Conservation (phyloP, 1,284 basidiomycete species). For the Mycena citricolor region DNA sequence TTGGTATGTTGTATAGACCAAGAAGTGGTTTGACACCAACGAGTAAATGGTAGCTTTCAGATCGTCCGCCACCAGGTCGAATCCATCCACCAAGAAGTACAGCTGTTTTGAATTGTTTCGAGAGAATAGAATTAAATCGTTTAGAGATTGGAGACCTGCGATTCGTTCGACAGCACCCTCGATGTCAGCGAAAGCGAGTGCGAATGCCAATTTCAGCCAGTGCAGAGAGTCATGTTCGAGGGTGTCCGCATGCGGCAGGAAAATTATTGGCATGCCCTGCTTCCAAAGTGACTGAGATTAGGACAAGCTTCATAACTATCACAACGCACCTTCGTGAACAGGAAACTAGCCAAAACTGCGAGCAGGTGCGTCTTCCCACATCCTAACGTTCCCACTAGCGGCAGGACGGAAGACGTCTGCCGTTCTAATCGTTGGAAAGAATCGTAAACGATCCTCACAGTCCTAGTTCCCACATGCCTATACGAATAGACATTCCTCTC, state of each 20-base stretch:
- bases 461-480: constrained; percentile 14
- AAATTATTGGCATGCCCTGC: constrained; percentile 13
- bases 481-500: constrained; percentile 7
- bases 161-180: constrained; percentile 7
- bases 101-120: constrained; percentile 11
- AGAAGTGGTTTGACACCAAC: too few species aligned
- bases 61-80: constrained; percentile 10
- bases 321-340: constrained; percentile 17
- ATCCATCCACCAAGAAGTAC: constrained; percentile 19
- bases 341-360: constrained; percentile 14
- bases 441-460: constrained; percentile 4
- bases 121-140: constrained; percentile 16
- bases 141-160: constrained; percentile 1
- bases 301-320: neutral
- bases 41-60: constrained; percentile 1
- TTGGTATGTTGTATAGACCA: too few species aligned
- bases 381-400: constrained; percentile 12
- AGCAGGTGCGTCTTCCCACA: constrained; percentile 20
- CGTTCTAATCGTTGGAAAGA: constrained; percentile 11
- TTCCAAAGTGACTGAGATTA: neutral
- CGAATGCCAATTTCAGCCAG: constrained; percentile 19
- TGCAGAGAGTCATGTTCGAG: constrained; percentile 15
- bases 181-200: constrained; percentile 19
- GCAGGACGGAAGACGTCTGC: constrained; percentile 5
- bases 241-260: constrained; percentile 12